Evolutionary conservation across 768 basidiomycete genomes (phyloP), one percentile per base, ranked within the genome.

Genomic region (Lactarius hatsudake): DNA sequence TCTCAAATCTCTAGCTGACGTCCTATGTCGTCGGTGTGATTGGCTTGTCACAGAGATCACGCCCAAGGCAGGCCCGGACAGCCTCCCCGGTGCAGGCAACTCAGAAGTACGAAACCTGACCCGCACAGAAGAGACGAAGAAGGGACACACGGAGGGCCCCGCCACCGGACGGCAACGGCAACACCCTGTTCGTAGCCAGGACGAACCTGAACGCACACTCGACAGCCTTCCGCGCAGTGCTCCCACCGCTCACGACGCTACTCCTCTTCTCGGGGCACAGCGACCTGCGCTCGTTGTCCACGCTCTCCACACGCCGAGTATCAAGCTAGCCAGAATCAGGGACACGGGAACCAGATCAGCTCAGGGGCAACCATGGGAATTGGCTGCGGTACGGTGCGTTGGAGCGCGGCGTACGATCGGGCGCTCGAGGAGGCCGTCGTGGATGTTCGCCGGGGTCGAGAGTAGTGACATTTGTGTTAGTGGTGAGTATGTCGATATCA

Each of bases 231-330:
- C 95, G 0, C 75, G 78, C 82, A 0, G 75, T 86, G 0, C 83
- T 98, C 0, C 94, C 30, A 30, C 30, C 30, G 30, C 30, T 3
- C 30, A 93, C 95, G 0, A 94, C 94, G 0, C 76, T 98, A 26
- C 78, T 98, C 62, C 80, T 98, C 51, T 88, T 97, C 74, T 91
- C 90, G 0, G 96, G 96, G 1, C 93, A 98, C 73, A 87, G 43
- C 20, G 20, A 45, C 8, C 20, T 30, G 95, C 85, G 93, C 0
- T 79, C 76, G 6, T 94, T 96, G 93, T 80, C 89, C 3, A 75
- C 81, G 32, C 78, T 98, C 26, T 30, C 62, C 8, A 30, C 62
- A 0, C 40, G 51, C 5, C 66, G 30, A 63, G 40, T 58, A 62
- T 32, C 61, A 66, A 26, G 55, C 45, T 32, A 88, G 87, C 71